These are phyloP conservation scores for Sporisorium graminicola DNA, from an alignment of 1,284 basidiomycete genomes.

Conservation along the genomic window DNA sequence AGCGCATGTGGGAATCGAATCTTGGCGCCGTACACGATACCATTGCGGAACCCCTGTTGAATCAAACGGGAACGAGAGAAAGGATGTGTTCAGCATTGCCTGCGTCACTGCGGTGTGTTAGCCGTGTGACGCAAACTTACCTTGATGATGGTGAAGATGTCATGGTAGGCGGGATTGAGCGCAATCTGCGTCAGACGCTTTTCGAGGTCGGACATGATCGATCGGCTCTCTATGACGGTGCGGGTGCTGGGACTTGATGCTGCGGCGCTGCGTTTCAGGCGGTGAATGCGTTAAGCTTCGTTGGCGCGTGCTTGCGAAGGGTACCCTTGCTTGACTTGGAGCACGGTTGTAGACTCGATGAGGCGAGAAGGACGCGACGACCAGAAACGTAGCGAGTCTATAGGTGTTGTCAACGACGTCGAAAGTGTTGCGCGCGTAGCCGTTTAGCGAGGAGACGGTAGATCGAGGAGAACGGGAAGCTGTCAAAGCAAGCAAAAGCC, in stretches of 20 bases:
- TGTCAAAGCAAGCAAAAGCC: neutral
- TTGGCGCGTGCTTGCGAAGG: neutral
- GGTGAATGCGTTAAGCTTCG: neutral
- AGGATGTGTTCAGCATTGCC: neutral
- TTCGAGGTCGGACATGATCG: constrained; percentile 43
- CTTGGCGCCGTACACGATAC: constrained; percentile 94
- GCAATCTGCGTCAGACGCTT: constrained; percentile 60
- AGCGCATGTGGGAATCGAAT: constrained; percentile 96
- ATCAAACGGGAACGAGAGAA: neutral
- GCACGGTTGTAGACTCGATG: neutral
- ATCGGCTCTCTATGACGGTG: neutral
- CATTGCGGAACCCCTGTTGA: constrained; percentile 81
- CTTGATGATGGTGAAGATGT: constrained; percentile 90
- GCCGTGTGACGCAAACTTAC: constrained; percentile 66
- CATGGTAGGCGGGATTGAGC: constrained; percentile 81
- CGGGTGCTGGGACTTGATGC: neutral
- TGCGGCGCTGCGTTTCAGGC: constrained; percentile 2
- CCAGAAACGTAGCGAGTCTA: neutral
- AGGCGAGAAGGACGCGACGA: too few species aligned
- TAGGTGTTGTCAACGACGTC: neutral
- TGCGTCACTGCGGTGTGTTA: neutral
- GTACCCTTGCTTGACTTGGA: too few species aligned
- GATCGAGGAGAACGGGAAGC: neutral
- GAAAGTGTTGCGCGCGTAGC: too few species aligned
- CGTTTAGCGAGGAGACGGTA: neutral